Evolutionary conservation across 1,139 yeast species (phyloP).

Genomic region (Geotrichum candidum): DNA sequence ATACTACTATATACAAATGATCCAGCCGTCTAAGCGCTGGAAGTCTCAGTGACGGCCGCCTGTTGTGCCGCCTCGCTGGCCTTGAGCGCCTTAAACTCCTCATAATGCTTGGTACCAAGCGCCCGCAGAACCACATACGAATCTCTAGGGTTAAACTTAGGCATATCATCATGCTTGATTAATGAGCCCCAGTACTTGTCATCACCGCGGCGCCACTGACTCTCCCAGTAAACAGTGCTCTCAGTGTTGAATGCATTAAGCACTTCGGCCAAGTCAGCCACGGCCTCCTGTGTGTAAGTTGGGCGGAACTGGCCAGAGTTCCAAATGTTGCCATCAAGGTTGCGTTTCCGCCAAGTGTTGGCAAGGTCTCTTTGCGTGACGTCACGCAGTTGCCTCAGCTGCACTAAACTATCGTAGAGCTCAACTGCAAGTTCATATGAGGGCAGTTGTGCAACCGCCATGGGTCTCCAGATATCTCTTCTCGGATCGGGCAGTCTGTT

Average conservation of each 20-base stretch:
- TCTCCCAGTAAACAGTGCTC: constrained; percentile 70
- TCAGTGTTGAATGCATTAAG: constrained; percentile 50
- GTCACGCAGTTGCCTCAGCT: constrained; percentile 70
- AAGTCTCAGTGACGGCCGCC: not conserved
- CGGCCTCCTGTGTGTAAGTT: constrained; percentile 84
- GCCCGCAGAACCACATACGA: constrained; percentile 9
- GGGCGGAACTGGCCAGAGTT: constrained; percentile 79
- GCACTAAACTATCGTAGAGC: constrained; percentile 68
- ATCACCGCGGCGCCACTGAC: constrained; percentile 80
- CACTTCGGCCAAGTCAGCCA: constrained; percentile 74
- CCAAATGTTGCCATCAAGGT: constrained; percentile 79
- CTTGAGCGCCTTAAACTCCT: constrained; percentile 11
- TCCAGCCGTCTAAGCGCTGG: not conserved
- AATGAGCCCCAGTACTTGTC: constrained; percentile 50
- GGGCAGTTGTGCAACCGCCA: constrained; percentile 76
- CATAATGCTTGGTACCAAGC: constrained; percentile 16
- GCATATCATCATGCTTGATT: constrained; percentile 54
- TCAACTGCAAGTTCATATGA: constrained; percentile 62
- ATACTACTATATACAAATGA: not conserved
- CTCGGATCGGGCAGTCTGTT: constrained; percentile 71
- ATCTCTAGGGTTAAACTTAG: constrained; percentile 58
- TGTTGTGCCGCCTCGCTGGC: constrained; percentile 2
- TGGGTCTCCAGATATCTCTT: constrained; percentile 82
- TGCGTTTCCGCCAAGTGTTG: constrained; percentile 61
- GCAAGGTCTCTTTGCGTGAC: constrained; percentile 54